Evolutionary conservation across 2,329 filamentous ascomycete genomes (phyloP).

Genomic region (Podosphaera leucotricha): DNA sequence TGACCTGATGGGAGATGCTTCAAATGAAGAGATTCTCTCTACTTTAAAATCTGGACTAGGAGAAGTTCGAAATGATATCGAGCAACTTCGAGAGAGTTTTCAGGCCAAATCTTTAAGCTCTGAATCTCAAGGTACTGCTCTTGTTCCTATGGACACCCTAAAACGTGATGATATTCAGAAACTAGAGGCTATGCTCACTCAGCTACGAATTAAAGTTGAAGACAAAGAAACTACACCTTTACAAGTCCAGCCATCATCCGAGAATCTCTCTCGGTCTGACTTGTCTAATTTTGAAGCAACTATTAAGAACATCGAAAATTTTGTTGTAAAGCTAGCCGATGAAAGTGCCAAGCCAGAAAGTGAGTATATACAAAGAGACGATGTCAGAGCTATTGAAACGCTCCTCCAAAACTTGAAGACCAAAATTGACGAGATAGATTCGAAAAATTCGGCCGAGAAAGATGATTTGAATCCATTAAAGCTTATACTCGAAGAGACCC

Average conservation of each 20-base stretch:
- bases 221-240: conserved; percentile 36
- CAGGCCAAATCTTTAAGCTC: conserved; percentile 26
- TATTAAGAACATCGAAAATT: conserved; percentile 30
- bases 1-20: conserved; percentile 38
- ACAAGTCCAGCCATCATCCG: conserved; percentile 18
- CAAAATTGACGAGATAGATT: conserved; percentile 62
- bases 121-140: conserved; percentile 24
- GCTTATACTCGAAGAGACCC: conserved; percentile 47
- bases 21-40: conserved; percentile 75
- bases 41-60: conserved; percentile 65
- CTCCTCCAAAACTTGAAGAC: conserved; percentile 76
- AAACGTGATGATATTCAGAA: conserved; percentile 60
- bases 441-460: conserved; percentile 44
- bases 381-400: conserved; percentile 76
- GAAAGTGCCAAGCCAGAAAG: conserved; percentile 16
- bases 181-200: conserved; percentile 59
- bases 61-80: conserved; percentile 53
- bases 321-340: conserved; percentile 27
- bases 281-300: conserved; percentile 30
- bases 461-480: conserved; percentile 31
- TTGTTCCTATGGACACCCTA: conserved; percentile 28
- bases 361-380: conserved; percentile 48
- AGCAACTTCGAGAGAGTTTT: conserved; percentile 39
- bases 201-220: conserved; percentile 69
- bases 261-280: conserved; percentile 27